A percentile compares a stretch with the other conserved stretches of the same genome.
Conservation (phyloP, 768 basidiomycete species). For the Daedalea quercina region DNA sequence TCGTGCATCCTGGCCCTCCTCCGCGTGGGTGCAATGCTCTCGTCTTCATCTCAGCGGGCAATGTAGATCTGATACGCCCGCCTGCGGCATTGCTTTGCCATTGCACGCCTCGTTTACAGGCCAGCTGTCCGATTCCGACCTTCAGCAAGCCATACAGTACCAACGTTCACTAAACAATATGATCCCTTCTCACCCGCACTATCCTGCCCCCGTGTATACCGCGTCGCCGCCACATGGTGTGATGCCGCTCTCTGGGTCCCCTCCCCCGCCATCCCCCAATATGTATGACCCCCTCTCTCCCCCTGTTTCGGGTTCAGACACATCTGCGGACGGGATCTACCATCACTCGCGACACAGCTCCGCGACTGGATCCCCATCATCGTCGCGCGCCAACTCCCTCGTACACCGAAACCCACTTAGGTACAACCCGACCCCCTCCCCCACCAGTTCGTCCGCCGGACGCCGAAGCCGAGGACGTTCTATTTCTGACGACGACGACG, state of each 20-base stretch:
- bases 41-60: slow-evolving; percentile 30
- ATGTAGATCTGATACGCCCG: slow-evolving; percentile 48
- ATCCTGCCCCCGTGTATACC: slow-evolving; percentile 44
- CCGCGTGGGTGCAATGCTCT: slow-evolving; percentile 56
- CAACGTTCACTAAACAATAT: slow-evolving; percentile 47
- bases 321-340: slow-evolving; percentile 77
- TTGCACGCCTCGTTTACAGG: slow-evolving; percentile 43
- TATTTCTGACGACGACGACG: slow-evolving; percentile 60
- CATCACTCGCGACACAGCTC: slow-evolving; percentile 70
- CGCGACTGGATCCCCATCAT: slow-evolving; percentile 69
- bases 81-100: slow-evolving; percentile 20
- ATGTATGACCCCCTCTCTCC: slow-evolving; percentile 83
- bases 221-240: slow-evolving; percentile 52
- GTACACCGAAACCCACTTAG: slow-evolving; percentile 66
- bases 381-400: slow-evolving; percentile 68
- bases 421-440: slow-evolving; percentile 80
- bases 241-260: slow-evolving; percentile 47
- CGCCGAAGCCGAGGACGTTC: slow-evolving; percentile 63
- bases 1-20: slow-evolving; percentile 48
- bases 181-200: slow-evolving; percentile 61
- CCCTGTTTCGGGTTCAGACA: slow-evolving; percentile 85
- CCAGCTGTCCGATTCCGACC: slow-evolving; percentile 57
- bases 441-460: slow-evolving; percentile 62
- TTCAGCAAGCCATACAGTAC: slow-evolving; percentile 60
- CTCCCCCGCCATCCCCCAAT: slow-evolving; percentile 73